Evolutionary conservation across 306 rosid genomes (phyloP), one percentile per base, ranked within the genome.

Genomic region (Pyrus pyrifolia): DNA sequence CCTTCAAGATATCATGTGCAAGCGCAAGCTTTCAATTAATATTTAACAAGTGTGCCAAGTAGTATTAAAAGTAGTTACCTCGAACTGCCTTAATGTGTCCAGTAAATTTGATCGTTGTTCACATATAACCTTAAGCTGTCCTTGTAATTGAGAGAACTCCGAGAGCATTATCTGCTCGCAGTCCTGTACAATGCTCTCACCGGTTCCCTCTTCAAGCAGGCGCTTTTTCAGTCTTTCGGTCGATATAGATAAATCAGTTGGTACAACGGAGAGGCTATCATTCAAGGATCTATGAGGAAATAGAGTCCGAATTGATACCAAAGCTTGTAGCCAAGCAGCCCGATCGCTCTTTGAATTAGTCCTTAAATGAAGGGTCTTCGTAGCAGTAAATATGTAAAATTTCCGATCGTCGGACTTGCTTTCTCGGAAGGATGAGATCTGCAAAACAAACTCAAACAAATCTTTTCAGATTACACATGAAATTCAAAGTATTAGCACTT

Each of bases 341-440:
- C 99, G 86, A 71, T 95, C 99, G 38, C 77, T 88, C 88, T 86
- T 95, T 5, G 97, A 89, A 70, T 84, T 94, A 3, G 97, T 92
- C 80, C 99, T 92, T 75, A 95, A 83, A 81, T 95, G 99, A 72
- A 95, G 97, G 35, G 99, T 95, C 89, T 95, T 95, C 9, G 97
- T 95, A 46, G 97, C 96, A 15, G 97, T 92, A 69, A 91, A 92
- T 79, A 95, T 89, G 64, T 92, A 92, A 76, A 95, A 90, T 40
- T 87, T 84, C 75, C 91, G 81, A 58, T 95, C 96, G 64, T 95
- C 99, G 29, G 99, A 92, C 73, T 92, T 95, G 92, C 99, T 95
- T 81, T 95, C 97, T 71, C 97, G 86, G 72, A 92, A 90, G 1
- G 96, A 92, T 19, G 96, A 92, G 79, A 92, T 87, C 96, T 92